Evolutionary conservation across 1,284 basidiomycete species (phyloP).

Genomic region (Papiliotrema terrestris): DNA sequence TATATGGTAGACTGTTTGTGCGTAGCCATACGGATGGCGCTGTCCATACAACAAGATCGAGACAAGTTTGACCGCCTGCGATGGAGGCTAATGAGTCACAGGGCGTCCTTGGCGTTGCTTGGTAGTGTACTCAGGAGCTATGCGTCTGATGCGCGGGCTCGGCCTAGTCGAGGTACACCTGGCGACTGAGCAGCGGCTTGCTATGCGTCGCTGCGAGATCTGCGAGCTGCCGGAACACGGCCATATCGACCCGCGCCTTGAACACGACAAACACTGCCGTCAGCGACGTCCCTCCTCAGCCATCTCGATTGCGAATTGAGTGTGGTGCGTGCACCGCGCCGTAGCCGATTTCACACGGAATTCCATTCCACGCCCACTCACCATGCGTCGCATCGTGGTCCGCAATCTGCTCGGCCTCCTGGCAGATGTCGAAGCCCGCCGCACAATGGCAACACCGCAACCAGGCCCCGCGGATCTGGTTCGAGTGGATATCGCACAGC

Average conservation of each 20-base stretch:
- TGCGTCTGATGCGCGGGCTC: too few relatives aligned
- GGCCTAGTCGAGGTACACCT: constrained; percentile 25
- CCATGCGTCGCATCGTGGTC: constrained; percentile 72
- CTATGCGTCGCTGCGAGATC: constrained; percentile 35
- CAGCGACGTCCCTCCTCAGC: background rate
- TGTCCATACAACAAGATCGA: background rate
- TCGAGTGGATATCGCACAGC: constrained; percentile 46
- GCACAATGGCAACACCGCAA: constrained; percentile 81
- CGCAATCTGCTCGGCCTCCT: constrained; percentile 69
- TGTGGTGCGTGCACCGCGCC: too few relatives aligned
- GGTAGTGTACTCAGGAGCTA: too few relatives aligned
- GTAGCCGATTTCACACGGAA: too few relatives aligned
- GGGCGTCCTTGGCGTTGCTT: too few relatives aligned
- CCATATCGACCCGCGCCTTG: constrained; percentile 64
- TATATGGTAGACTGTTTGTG: too few relatives aligned
- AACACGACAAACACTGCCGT: constrained; percentile 70
- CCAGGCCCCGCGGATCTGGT: constrained; percentile 72
- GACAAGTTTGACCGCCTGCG: too few relatives aligned
- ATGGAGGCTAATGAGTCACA: too few relatives aligned
- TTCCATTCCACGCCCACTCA: too few relatives aligned
- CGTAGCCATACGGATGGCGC: too few relatives aligned
- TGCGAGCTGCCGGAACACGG: constrained; percentile 34
- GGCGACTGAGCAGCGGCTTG: constrained; percentile 37
- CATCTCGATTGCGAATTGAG: too few relatives aligned
- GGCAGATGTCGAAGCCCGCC: constrained; percentile 66